phyloP scores from a whole-genome alignment of 2,329 filamentous ascomycete species.

The Xylaria sp. region DNA sequence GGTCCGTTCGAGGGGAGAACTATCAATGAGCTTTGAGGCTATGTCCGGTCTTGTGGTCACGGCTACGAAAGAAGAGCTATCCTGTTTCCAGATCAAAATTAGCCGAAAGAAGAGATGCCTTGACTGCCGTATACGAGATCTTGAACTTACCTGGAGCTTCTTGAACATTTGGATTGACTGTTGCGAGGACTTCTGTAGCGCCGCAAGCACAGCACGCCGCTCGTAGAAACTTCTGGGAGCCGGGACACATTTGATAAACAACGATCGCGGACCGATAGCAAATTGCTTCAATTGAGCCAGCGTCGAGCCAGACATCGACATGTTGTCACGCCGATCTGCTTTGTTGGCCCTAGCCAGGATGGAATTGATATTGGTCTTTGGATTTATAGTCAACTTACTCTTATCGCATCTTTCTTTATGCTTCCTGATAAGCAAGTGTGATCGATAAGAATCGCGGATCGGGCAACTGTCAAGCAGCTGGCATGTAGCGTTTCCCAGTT shows the following conservation, averaged over 20 bases:
- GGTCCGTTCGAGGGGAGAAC: constrained; percentile 61
- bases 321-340: constrained; percentile 24
- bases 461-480: not conserved
- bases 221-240: constrained; percentile 63
- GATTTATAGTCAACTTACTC: not conserved
- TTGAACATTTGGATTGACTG: constrained; percentile 63
- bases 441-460: not conserved
- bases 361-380: not conserved
- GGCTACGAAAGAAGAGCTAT: constrained; percentile 61
- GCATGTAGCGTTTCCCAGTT: not conserved
- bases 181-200: constrained; percentile 53
- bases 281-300: constrained; percentile 46
- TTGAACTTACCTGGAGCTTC: constrained; percentile 53
- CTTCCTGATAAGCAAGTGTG: constrained; percentile 1
- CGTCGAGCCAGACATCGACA: constrained; percentile 41
- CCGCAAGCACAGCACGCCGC: constrained; percentile 64
- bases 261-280: constrained; percentile 45
- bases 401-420: constrained; percentile 3
- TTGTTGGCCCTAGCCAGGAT: constrained; percentile 2
- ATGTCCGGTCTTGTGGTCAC: constrained; percentile 56
- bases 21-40: constrained; percentile 53
- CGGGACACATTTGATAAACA: constrained; percentile 64
- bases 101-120: not conserved
- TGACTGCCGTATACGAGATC: not conserved
- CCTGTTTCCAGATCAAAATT: constrained; percentile 46